Base-by-base conservation (phyloP, 257 asterid species). In the Nicotiana benthamiana region DNA sequence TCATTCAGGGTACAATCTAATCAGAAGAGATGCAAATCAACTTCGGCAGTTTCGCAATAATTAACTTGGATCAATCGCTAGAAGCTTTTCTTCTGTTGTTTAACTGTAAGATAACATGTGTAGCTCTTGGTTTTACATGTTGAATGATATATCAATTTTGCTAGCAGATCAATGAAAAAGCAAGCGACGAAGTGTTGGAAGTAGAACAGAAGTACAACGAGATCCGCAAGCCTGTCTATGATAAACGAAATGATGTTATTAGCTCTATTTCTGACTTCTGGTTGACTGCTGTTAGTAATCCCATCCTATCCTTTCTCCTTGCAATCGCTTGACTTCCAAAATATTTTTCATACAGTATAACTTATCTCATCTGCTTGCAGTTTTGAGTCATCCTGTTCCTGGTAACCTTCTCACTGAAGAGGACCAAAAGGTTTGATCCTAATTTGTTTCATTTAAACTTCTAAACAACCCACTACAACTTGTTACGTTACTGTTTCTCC, bases 101-200 rank as follows among this genome's bases (percentile, higher is more conserved):
- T 24, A 72, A 72, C 78, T 46, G 78, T 15, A 72, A 24, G 60
- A 46, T 72, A 72, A 13, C 59, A 72, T 72, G 78, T 30, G 40
- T 22, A 22, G 57, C 77, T 27, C 59, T 72, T 46, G 78, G 60
- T 72, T 72, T 72, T 46, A 48, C 24, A 24, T 72, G 78, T 22
- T 72, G 15, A 72, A 34, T 3, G 9, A 7, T 72, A 24, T 24
- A 24, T 70, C 59, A 72, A 24, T 83, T 63, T 66, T 82, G 77
- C 56, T 84, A 85, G 34, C 92, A 96, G 99, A 92, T 96, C 88
- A 96, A 96, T 83, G 99, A 96, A 89, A 96, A 94, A 83, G 98
- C 97, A 65, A 94, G 97, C 79, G 99, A 96, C 77, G 89, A 94
- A 77, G 99, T 94, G 79, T 86, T 96, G 90, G 97, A 92, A 87